Evolutionary conservation across 1,284 basidiomycete genomes (phyloP), one percentile per base, ranked within the genome.

Genomic region (Leccinum solheimii): DNA sequence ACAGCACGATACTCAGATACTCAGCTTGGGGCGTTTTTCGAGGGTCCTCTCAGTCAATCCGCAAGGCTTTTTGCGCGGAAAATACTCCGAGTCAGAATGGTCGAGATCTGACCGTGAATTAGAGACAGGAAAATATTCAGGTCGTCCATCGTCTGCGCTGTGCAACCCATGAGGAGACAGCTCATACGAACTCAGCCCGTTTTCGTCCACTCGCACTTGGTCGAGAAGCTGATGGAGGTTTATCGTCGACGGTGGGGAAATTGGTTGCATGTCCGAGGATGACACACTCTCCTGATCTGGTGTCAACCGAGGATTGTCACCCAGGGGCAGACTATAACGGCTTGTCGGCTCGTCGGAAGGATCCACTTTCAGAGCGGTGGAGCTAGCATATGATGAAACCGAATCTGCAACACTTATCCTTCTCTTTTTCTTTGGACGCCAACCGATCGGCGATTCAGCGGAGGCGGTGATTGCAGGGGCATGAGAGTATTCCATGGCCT

Each of bases 401-500:
- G 72, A 74, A 55, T 76, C 72, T 56, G 72, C 67, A 56, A 78
- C 64, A 66, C 75, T 76, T 68, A 75, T 72, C 58, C 69, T 74
- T 71, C 67, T 76, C 67, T 66, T 74, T 72, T 75, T 76, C 72
- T 65, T 75, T 57, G 66, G 73, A 50, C 65, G 74, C 64, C 70
- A 68, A 58, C 62, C 49, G 6, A 61, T 59, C 62, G 68, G 66
- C 16, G 73, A 74, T 66, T 74, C 74, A 8, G 67, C 63, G 63
- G 69, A 63, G 34, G 69, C 56, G 63, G 75, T 45, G 66, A 75
- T 66, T 68, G 71, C 56, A 57, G 74, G 75, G 63, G 65, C 64
- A 69, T 80, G 77, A 55, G 74, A 70, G 64, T 81, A 81, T 61
- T 79, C 72, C 74, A 80, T 79, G 30, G 78, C 79, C 58, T 81